These are phyloP conservation scores for Lentinula aciculospora DNA, from an alignment of 768 basidiomycete species.

Conservation along the genomic window DNA sequence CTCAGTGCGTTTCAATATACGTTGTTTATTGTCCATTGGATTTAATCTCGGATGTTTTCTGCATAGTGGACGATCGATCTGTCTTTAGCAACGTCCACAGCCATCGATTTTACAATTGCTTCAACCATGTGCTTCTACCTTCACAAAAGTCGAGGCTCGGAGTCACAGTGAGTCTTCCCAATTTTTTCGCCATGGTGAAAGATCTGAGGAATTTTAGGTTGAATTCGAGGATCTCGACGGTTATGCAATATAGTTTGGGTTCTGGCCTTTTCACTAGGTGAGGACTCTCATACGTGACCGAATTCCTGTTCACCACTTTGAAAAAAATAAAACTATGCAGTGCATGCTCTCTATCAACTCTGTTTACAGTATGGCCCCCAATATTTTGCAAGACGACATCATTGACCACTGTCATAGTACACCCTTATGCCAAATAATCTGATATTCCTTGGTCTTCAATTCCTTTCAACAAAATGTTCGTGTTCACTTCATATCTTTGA, in stretches of 20 bases:
- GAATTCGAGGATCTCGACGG: constrained; percentile 26
- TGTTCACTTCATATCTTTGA: neutral
- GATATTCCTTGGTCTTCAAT: constrained; percentile 35
- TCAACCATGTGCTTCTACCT: constrained; percentile 31
- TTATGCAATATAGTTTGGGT: constrained; percentile 32
- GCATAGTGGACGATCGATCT: constrained; percentile 36
- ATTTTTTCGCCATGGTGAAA: neutral
- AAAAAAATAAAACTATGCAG: constrained; percentile 21
- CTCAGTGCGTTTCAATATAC: constrained; percentile 19
- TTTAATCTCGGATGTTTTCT: neutral
- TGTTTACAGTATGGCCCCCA: constrained; percentile 31
- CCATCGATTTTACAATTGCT: constrained; percentile 38
- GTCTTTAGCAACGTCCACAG: constrained; percentile 34
- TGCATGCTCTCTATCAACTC: constrained; percentile 36
- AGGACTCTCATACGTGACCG: neutral
- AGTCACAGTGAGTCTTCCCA: neutral
- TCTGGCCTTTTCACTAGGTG: constrained; percentile 35
- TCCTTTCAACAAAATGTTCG: constrained; percentile 39
- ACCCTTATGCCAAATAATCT: constrained; percentile 37
- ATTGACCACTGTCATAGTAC: constrained; percentile 22
- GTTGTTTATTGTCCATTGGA: neutral
- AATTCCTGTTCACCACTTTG: constrained; percentile 9
- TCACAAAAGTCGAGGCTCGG: constrained; percentile 19
- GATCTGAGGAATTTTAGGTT: constrained; percentile 13
- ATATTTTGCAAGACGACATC: neutral